Conservation (phyloP, 2,329 filamentous ascomycete genomes). For the Scedosporium aurantiacum region DNA sequence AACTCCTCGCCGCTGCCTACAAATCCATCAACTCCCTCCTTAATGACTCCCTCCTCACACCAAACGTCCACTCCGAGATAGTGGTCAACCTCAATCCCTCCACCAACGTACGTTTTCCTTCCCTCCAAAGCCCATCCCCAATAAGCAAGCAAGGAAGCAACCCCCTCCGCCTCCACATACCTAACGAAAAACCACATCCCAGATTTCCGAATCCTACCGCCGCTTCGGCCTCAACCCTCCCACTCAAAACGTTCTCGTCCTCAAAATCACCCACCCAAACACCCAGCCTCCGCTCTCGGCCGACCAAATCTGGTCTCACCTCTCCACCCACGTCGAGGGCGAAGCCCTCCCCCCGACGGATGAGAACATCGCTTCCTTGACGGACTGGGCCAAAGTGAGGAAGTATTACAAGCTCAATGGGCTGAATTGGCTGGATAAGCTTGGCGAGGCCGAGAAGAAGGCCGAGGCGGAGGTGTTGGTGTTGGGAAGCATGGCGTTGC, state of each 20-base stretch:
- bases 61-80: slow-evolving; percentile 82
- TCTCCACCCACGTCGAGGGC: slow-evolving; percentile 52
- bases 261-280: slow-evolving; percentile 58
- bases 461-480: slow-evolving; percentile 57
- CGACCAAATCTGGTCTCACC: slow-evolving; percentile 43
- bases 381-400: slow-evolving; percentile 58
- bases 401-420: slow-evolving; percentile 81
- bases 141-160: background rate
- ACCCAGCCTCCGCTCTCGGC: slow-evolving; percentile 14
- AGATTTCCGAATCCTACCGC: slow-evolving; percentile 89
- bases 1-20: slow-evolving; percentile 66
- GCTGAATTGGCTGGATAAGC: slow-evolving; percentile 36
- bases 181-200: background rate
- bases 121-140: background rate
- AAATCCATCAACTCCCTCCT: slow-evolving; percentile 60
- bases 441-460: slow-evolving; percentile 31
- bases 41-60: slow-evolving; percentile 56
- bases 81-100: slow-evolving; percentile 71
- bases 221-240: slow-evolving; percentile 69
- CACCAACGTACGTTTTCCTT: slow-evolving; percentile 53
- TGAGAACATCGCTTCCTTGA: slow-evolving; percentile 42
- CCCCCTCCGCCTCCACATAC: background rate
- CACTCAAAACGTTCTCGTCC: slow-evolving; percentile 62
- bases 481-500: slow-evolving; percentile 60
- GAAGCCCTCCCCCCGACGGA: slow-evolving; percentile 49